These are phyloP conservation scores for Myxozyma neglecta DNA, from an alignment of 805 yeast species.

Conservation along the genomic window DNA sequence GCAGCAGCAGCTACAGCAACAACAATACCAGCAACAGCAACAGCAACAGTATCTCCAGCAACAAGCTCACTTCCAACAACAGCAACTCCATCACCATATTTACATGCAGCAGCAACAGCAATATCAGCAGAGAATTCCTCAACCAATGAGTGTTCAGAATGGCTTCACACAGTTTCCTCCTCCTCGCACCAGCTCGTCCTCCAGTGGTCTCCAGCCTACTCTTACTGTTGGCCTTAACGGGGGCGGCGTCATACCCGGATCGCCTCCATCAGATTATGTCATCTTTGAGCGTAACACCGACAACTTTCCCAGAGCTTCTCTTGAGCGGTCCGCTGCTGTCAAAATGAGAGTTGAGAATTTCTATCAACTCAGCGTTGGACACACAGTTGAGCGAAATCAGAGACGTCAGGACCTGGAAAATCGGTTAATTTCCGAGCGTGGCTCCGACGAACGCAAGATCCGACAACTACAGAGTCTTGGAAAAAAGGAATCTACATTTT, in stretches of 20 bases:
- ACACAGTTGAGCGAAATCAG: conserved; percentile 94
- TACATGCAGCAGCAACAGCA: not conserved
- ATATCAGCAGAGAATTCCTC: conserved; percentile 10
- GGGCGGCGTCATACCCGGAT: conserved; percentile 38
- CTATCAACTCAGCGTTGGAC: conserved; percentile 80
- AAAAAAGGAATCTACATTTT: conserved; percentile 80
- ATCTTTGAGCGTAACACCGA: conserved; percentile 84
- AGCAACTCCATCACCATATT: not conserved
- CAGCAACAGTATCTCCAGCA: conserved; percentile 12
- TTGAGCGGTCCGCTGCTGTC: conserved; percentile 80
- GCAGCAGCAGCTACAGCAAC: conserved; percentile 9
- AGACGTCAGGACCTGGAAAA: conserved; percentile 76
- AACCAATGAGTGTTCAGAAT: conserved; percentile 10
- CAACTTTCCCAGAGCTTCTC: conserved; percentile 66
- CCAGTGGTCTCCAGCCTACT: not conserved
- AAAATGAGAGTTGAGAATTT: conserved; percentile 80
- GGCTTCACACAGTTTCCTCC: conserved; percentile 23
- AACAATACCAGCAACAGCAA: conserved; percentile 5
- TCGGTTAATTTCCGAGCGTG: conserved; percentile 63
- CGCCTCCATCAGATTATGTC: conserved; percentile 50
- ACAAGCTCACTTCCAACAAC: conserved; percentile 4
- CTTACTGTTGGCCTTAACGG: conserved; percentile 3
- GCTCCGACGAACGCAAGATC: conserved; percentile 81
- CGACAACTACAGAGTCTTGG: conserved; percentile 82
- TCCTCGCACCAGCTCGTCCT: conserved; percentile 5